A percentile compares a stretch with the other conserved stretches of the same genome.
Conservation (phyloP, 306 rosid species). For the Dryas alaskensis region DNA sequence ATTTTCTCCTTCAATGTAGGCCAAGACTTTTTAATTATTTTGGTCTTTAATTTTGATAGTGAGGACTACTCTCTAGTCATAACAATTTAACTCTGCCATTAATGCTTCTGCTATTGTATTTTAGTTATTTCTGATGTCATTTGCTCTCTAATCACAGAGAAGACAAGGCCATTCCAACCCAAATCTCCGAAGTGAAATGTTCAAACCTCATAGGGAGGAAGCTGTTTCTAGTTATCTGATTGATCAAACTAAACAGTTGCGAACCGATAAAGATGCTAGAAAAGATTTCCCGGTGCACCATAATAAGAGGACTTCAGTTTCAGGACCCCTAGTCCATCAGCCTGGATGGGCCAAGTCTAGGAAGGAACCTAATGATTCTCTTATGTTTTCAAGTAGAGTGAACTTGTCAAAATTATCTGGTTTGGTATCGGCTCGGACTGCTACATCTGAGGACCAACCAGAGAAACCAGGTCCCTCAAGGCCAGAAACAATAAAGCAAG, state of each 20-base stretch:
- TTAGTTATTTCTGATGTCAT: slow-evolving; percentile 9
- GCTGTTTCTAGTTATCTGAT: slow-evolving; percentile 54
- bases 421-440: slow-evolving; percentile 57
- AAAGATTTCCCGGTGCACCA: slow-evolving; percentile 41
- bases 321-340: slow-evolving; percentile 66
- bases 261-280: slow-evolving; percentile 33
- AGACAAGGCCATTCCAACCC: slow-evolving; percentile 45
- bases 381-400: slow-evolving; percentile 33
- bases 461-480: slow-evolving; percentile 44
- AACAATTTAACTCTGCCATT: neutral
- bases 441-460: slow-evolving; percentile 35
- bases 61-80: neutral
- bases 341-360: slow-evolving; percentile 44
- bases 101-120: neutral
- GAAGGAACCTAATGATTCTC: slow-evolving; percentile 42
- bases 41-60: neutral
- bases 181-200: slow-evolving; percentile 42
- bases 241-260: slow-evolving; percentile 47
- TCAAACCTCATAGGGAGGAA: slow-evolving; percentile 46
- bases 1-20: neutral
- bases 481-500: slow-evolving; percentile 26
- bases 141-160: slow-evolving; percentile 39
- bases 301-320: slow-evolving; percentile 50
- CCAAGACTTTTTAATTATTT: no score
- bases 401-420: slow-evolving; percentile 52